Conservation (phyloP, 805 yeast species). For the Phaffomyces thermotolerans region DNA sequence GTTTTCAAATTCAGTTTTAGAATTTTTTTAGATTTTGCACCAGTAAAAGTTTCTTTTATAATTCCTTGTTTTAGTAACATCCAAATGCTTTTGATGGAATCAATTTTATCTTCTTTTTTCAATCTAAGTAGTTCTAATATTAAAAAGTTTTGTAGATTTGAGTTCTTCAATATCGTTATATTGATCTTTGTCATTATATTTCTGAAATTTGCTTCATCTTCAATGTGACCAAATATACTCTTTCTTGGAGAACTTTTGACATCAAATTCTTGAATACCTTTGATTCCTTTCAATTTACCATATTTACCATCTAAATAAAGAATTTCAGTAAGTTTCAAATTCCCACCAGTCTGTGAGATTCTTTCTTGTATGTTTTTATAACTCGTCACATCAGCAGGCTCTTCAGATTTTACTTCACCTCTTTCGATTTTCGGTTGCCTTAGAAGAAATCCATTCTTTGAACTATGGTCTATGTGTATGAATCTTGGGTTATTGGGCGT, state of each 20-base stretch:
- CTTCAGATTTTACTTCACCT: neutral
- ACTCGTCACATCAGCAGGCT: neutral
- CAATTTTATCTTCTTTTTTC: neutral
- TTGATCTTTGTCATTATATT: conserved; percentile 3
- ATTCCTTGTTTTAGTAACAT: neutral
- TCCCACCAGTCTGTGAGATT: conserved; percentile 10
- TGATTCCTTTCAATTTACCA: neutral
- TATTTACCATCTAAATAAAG: conserved; percentile 1
- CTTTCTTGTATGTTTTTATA: neutral
- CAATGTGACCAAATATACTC: conserved; percentile 1
- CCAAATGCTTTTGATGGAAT: neutral
- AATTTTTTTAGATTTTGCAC: neutral
- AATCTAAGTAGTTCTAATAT: conserved; percentile 4
- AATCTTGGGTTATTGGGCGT: too few relatives aligned
- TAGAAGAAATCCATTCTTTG: too few relatives aligned
- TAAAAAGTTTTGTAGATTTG: conserved; percentile 1
- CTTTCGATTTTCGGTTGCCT: neutral
- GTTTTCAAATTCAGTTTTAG: neutral
- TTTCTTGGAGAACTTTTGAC: neutral
- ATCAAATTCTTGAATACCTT: neutral
- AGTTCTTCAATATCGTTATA: neutral
- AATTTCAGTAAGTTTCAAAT: conserved; percentile 5
- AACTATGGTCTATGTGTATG: too few relatives aligned
- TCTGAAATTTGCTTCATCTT: neutral
- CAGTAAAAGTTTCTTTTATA: neutral